Conservation (phyloP, 306 rosid genomes). For the Quillaja saponaria region DNA sequence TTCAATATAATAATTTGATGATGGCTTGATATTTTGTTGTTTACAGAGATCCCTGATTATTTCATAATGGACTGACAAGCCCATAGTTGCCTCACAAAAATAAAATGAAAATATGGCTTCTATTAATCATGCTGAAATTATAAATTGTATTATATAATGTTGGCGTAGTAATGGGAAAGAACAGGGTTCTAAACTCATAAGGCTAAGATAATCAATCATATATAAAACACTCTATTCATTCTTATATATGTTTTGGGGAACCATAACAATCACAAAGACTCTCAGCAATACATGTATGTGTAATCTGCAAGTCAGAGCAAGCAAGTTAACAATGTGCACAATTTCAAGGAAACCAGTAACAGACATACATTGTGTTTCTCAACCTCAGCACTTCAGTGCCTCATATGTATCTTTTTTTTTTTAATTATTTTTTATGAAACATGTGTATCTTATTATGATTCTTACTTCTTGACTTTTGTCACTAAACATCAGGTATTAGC, state of each 20-base stretch:
- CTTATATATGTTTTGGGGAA: slow-evolving; percentile 5
- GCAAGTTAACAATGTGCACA: slow-evolving; percentile 2
- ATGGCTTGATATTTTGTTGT: slow-evolving; percentile 9
- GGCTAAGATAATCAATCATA: background rate
- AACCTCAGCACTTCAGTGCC: background rate
- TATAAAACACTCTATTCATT: background rate
- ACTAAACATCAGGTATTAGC: too few species aligned
- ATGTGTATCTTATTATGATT: background rate
- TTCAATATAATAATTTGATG: slow-evolving; percentile 3
- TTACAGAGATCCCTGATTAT: slow-evolving; percentile 8
- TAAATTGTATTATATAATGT: background rate
- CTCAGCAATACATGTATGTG: slow-evolving; percentile 1
- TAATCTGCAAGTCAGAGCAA: background rate
- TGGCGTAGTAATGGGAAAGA: background rate
- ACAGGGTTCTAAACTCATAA: background rate
- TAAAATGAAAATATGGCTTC: background rate
- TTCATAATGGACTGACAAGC: slow-evolving; percentile 4
- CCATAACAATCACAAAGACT: background rate
- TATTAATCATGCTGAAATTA: slow-evolving; percentile 14
- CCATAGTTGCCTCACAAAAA: background rate
- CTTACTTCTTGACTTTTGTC: background rate
- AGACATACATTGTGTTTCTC: background rate
- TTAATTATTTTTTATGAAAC: too few species aligned
- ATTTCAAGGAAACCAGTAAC: background rate
- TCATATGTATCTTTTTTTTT: too few species aligned